These are phyloP conservation scores for Spiromastix sp. DNA, from an alignment of 2,329 filamentous ascomycete species.

Conservation along the genomic window DNA sequence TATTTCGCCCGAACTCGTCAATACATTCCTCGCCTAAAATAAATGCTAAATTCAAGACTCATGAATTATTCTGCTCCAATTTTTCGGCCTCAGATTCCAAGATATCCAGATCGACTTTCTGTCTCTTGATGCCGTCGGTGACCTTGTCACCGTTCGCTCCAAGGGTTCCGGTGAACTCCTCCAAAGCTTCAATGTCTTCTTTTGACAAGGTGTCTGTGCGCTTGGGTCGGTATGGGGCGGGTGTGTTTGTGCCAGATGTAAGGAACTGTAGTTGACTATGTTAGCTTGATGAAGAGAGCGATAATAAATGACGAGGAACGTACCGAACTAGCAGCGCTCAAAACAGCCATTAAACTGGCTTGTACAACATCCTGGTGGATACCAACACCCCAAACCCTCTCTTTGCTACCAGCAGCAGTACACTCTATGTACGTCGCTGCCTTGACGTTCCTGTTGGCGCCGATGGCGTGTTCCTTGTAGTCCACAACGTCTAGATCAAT, in stretches of 20 bases:
- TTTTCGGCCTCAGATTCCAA: conserved; percentile 11
- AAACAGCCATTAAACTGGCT: conserved; percentile 73
- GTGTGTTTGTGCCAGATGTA: conserved; percentile 56
- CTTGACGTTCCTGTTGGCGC: conserved; percentile 69
- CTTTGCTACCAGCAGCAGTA: conserved; percentile 53
- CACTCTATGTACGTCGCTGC: conserved; percentile 96
- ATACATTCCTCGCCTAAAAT: no score
- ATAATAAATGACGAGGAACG: conserved; percentile 29
- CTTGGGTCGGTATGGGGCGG: conserved; percentile 51
- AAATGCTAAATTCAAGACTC: no score
- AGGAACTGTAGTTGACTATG: conserved; percentile 51
- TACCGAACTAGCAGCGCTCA: conserved; percentile 79
- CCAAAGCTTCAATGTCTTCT: conserved; percentile 34
- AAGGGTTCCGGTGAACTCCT: conserved; percentile 24
- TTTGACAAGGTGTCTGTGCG: conserved; percentile 42
- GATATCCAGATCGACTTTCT: conserved; percentile 13
- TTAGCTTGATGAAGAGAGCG: neutral
- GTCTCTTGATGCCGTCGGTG: conserved; percentile 18
- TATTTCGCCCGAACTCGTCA: no score
- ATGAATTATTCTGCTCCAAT: no score
- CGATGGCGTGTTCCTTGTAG: conserved; percentile 94
- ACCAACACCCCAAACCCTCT: conserved; percentile 81
- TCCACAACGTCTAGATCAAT: conserved; percentile 85
- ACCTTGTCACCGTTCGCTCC: conserved; percentile 10
- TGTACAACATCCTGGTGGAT: conserved; percentile 90